phyloP scores from a whole-genome alignment of 2,329 filamentous ascomycete species.

The Dendryphion nanum region DNA sequence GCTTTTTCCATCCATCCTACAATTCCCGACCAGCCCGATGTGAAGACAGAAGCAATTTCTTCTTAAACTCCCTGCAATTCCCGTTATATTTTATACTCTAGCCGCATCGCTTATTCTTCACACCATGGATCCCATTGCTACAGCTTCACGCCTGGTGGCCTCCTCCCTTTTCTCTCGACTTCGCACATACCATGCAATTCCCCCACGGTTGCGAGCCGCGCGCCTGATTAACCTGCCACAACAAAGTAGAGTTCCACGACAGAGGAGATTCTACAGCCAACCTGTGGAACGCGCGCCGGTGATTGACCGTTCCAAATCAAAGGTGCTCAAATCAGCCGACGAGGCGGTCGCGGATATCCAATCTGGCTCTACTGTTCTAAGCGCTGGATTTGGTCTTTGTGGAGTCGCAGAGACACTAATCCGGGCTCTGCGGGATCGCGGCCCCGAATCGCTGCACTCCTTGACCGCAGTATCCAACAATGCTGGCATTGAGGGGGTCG shows the following conservation, averaged over 20 bases:
- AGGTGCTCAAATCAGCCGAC: conserved; percentile 37
- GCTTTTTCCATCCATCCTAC: not conserved
- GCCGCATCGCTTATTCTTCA: conserved; percentile 1
- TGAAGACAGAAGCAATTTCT: not conserved
- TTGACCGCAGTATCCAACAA: conserved; percentile 81
- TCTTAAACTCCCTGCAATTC: not conserved
- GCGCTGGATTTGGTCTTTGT: conserved; percentile 40
- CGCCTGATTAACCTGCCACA: conserved; percentile 15
- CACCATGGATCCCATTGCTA: conserved; percentile 29
- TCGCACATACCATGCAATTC: conserved; percentile 22
- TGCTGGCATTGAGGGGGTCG: conserved; percentile 65
- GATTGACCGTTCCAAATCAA: conserved; percentile 36
- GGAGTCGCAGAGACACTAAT: conserved; percentile 41
- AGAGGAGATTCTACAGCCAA: conserved; percentile 22
- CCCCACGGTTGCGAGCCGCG: conserved; percentile 24
- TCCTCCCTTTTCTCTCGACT: conserved; percentile 26
- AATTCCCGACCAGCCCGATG: conserved; percentile 1
- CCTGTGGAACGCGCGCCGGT: conserved; percentile 22
- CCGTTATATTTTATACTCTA: not conserved
- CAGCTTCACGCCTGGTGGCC: conserved; percentile 28
- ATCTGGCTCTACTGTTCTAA: conserved; percentile 36
- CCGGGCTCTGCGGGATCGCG: conserved; percentile 31
- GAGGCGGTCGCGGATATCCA: conserved; percentile 39
- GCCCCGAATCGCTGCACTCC: conserved; percentile 29
- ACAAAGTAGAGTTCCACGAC: conserved; percentile 21